Base-by-base conservation (phyloP, 2,329 filamentous ascomycete species). In the Davidsoniella virescens region DNA sequence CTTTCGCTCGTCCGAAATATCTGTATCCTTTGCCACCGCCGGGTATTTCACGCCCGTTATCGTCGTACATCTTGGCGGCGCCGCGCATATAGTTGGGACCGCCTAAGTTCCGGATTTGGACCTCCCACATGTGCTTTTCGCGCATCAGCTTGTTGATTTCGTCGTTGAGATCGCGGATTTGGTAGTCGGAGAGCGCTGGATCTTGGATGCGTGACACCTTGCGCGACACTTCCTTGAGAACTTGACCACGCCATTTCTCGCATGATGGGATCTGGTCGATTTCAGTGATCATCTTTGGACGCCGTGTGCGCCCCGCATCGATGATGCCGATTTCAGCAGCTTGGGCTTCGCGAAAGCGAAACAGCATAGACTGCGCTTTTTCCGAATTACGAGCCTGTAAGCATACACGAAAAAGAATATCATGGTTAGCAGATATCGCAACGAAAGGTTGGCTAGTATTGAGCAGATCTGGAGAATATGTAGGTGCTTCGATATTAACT, bases 301-400 rank as follows among this genome's bases (percentile, higher is more conserved):
- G 87, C 9, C 88, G 85, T 7, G 87, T 83, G 55, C 88, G 85
- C 53, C 87, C 84, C 25, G 84, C 84, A 70, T 96, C 90, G 67
- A 98, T 85, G 65, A 96, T 95, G 62, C 90, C 90, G 44, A 95
- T 76, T 68, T 95, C 88, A 56, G 87, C 87, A 57, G 90, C 90
- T 76, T 96, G 92, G 59, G 90, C 85, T 62, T 94, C 92, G 65
- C 92, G 87, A 73, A 98, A 98, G 73, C 92, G 90, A 72, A 95
- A 98, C 66, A 98, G 90, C 90, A 98, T 98, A 44, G 88, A 95
- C 72, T 98, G 92, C 61, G 92, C 90, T 67, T 96, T 98, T 75
- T 96, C 90, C 43, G 86, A 90, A 67, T 96, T 95, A 63, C 90
- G 90, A 62, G 90, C 88, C 90, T 87, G 58, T 0, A 29, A 23